Conservation (phyloP, 768 basidiomycete genomes). For the Coprinopsis sp. region DNA sequence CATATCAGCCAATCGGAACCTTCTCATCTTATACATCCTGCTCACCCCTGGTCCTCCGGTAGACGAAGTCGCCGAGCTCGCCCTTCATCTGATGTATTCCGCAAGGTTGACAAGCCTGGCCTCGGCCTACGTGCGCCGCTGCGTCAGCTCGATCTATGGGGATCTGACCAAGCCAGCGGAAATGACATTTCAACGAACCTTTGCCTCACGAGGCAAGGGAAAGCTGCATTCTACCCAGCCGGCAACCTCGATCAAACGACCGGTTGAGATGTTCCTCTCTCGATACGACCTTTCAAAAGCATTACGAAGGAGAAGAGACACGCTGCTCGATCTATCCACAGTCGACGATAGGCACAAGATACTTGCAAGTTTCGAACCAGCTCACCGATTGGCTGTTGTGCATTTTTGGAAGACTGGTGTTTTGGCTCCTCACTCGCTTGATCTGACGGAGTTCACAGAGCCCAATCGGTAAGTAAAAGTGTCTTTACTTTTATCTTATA, state of each 20-base stretch:
- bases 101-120: constrained; percentile 29
- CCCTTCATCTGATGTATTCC: constrained; percentile 40
- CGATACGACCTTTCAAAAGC: constrained; percentile 26
- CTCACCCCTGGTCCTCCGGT: constrained; percentile 34
- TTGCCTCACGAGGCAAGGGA: constrained; percentile 31
- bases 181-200: constrained; percentile 32
- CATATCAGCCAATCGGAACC: constrained; percentile 34
- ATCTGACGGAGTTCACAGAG: constrained; percentile 27
- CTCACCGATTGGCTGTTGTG: constrained; percentile 32
- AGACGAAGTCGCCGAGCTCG: constrained; percentile 39
- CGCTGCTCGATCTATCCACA: constrained; percentile 30
- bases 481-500: neutral
- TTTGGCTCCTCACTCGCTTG: constrained; percentile 33
- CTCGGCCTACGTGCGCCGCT: constrained; percentile 31
- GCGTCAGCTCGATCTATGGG: constrained; percentile 32
- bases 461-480: constrained; percentile 34
- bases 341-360: constrained; percentile 39
- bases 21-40: constrained; percentile 34
- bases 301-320: constrained; percentile 23
- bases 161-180: constrained; percentile 26
- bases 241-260: constrained; percentile 30
- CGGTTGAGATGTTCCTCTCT: constrained; percentile 35
- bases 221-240: constrained; percentile 34
- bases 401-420: constrained; percentile 37
- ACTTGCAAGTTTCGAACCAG: constrained; percentile 35